Evolutionary conservation across 805 yeast species (phyloP).

Genomic region (Kurtzmaniella fragi): DNA sequence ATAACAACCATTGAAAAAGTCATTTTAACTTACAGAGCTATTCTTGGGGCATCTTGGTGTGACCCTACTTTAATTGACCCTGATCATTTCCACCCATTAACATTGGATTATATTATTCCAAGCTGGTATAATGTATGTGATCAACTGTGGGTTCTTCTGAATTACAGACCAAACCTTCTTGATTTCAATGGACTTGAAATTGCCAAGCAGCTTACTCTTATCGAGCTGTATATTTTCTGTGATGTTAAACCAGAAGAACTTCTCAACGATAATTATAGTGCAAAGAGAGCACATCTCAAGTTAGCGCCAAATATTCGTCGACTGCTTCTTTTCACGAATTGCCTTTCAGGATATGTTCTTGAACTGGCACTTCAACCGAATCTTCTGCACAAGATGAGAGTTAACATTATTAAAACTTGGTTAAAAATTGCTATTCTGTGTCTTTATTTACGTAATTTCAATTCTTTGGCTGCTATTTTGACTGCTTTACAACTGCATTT

Average conservation of each 20-base stretch:
- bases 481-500: conserved; percentile 72
- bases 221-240: conserved; percentile 65
- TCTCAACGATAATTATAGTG: conserved; percentile 57
- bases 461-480: conserved; percentile 74
- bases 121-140: conserved; percentile 49
- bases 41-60: conserved; percentile 48
- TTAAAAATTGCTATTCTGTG: conserved; percentile 69
- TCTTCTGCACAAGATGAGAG: conserved; percentile 44
- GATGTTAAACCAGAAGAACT: conserved; percentile 62
- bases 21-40: conserved; percentile 48
- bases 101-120: conserved; percentile 31
- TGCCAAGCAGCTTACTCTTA: conserved; percentile 70
- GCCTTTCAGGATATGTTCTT: conserved; percentile 65
- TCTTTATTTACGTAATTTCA: conserved; percentile 67
- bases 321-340: conserved; percentile 64
- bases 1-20: conserved; percentile 42
- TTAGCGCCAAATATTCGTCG: conserved; percentile 60
- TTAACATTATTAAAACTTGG: conserved; percentile 61
- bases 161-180: conserved; percentile 47
- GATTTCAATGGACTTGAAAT: conserved; percentile 67
- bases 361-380: conserved; percentile 61
- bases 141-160: conserved; percentile 53
- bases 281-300: conserved; percentile 53
- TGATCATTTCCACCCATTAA: conserved; percentile 22
- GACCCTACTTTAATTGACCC: conserved; percentile 22